Evolutionary conservation across 352 stramenopile genomes (phyloP).

Genomic region (Globisporangium heterothallicum): DNA sequence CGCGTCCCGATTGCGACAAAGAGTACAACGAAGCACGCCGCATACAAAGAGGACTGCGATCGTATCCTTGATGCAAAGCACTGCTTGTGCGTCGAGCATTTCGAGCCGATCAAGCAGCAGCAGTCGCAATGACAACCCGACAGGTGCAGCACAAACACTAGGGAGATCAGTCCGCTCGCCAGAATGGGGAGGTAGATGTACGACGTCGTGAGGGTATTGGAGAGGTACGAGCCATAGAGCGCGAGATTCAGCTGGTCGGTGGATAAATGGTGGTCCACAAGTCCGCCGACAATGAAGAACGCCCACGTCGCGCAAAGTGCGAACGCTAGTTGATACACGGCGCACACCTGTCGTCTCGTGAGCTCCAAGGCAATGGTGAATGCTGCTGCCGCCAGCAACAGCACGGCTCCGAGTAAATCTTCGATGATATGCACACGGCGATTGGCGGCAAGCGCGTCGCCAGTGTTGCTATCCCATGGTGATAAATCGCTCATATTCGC

Average conservation of each 20-base stretch:
- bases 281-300: conserved; percentile 63
- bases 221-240: conserved; percentile 58
- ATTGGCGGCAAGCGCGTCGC: conserved; percentile 17
- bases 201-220: conserved; percentile 32
- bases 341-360: conserved; percentile 58
- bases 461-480: conserved; percentile 9
- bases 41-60: conserved; percentile 47
- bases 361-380: conserved; percentile 60
- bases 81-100: conserved; percentile 27
- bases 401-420: conserved; percentile 58
- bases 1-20: conserved; percentile 54
- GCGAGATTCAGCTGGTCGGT: conserved; percentile 65
- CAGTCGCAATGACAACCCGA: conserved; percentile 60
- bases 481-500: conserved; percentile 6
- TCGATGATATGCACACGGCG: conserved; percentile 68
- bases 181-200: conserved; percentile 61
- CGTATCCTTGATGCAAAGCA: conserved; percentile 54
- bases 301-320: conserved; percentile 35
- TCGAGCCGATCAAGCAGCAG: conserved; percentile 46
- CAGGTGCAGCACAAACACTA: conserved; percentile 37
- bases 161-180: conserved; percentile 26
- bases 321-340: conserved; percentile 71
- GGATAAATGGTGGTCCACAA: conserved; percentile 67
- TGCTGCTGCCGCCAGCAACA: conserved; percentile 44
- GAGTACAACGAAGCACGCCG: conserved; percentile 34